A percentile compares a stretch with the other conserved stretches of the same genome.
These are phyloP conservation scores for Microsporum canis DNA, from an alignment of 2,329 filamentous ascomycete species.

Conservation along the genomic window DNA sequence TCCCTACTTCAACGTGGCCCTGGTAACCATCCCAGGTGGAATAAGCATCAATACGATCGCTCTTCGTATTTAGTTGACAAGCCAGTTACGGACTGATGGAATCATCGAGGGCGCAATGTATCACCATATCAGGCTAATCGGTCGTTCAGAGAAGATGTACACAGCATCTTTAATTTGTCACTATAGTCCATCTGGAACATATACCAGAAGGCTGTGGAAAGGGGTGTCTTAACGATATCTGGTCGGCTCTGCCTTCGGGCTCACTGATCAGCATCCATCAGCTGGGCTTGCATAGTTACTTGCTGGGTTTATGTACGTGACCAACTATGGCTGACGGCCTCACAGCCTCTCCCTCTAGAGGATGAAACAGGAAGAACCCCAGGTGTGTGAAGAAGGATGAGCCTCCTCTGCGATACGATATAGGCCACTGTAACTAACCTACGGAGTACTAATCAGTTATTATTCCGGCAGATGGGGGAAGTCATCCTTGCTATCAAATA, in stretches of 20 bases:
- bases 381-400: background rate
- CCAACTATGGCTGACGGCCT: background rate
- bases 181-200: background rate
- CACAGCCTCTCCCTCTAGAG: constrained; percentile 1
- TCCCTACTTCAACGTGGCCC: constrained; percentile 4
- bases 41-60: background rate
- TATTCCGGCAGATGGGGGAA: background rate
- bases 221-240: background rate
- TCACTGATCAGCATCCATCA: background rate
- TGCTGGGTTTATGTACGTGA: background rate
- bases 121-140: background rate
- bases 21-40: background rate
- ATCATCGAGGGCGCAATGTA: background rate
- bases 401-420: background rate
- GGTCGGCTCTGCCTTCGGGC: background rate
- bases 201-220: background rate
- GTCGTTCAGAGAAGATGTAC: too few species aligned
- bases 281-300: background rate
- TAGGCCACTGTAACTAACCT: background rate
- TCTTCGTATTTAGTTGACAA: background rate
- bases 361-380: background rate
- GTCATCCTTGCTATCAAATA: background rate
- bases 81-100: background rate
- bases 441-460: background rate
- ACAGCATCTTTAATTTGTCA: background rate